Conservation (phyloP, 306 rosid species). For the Pyrus bretschneideri region DNA sequence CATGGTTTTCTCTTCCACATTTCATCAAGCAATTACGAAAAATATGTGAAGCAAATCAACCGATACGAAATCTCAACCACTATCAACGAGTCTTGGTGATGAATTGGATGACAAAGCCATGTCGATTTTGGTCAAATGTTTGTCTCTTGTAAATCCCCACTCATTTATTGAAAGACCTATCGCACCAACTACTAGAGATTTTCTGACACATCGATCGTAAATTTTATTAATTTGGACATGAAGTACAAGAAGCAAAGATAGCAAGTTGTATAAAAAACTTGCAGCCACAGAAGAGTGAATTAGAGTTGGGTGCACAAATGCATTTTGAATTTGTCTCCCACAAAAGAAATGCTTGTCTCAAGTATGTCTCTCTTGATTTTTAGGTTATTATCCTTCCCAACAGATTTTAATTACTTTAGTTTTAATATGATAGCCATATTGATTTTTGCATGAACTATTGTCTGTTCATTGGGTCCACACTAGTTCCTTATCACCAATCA, state of each 20-base stretch:
- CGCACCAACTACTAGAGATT: not conserved
- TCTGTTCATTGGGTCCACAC: not conserved
- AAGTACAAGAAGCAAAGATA: not conserved
- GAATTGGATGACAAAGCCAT: not conserved
- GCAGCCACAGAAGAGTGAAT: not conserved
- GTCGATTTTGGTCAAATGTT: not conserved
- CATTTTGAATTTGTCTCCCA: too few relatives aligned
- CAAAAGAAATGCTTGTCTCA: not conserved
- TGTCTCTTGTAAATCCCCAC: not conserved
- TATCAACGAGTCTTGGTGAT: not conserved
- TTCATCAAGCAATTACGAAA: not conserved
- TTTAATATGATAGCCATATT: too few relatives aligned
- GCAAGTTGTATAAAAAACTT: not conserved
- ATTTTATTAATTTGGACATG: too few relatives aligned
- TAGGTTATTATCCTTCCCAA: not conserved
- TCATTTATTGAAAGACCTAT: too few relatives aligned
- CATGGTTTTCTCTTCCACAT: conserved; percentile 4
- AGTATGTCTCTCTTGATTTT: not conserved
- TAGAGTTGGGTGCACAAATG: not conserved
- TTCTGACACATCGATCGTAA: not conserved
- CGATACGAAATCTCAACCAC: not conserved
- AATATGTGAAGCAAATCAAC: not conserved
- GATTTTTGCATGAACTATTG: not conserved
- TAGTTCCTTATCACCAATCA: not conserved
- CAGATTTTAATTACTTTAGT: too few relatives aligned